Conservation (phyloP, 495 filamentous ascomycete species). For the Penicillium macrosclerotiorum region DNA sequence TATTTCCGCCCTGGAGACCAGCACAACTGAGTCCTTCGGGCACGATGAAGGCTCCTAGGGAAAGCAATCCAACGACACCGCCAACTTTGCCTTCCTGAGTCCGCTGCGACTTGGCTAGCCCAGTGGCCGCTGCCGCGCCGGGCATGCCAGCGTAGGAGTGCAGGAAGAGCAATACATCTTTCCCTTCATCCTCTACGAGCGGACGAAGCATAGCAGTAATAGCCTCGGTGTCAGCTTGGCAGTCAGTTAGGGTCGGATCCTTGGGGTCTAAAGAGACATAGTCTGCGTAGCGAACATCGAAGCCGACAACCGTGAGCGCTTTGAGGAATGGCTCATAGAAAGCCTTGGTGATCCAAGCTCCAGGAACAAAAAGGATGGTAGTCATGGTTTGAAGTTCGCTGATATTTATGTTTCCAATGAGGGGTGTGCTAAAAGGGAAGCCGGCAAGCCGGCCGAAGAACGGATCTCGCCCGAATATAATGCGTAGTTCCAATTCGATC, state of each 20-base stretch:
- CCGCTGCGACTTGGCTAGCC: constrained; percentile 17
- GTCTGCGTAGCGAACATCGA: constrained; percentile 11
- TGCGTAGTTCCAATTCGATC: too few relatives aligned
- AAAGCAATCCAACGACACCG: constrained; percentile 28
- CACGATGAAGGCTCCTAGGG: constrained; percentile 28
- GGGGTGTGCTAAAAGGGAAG: too few relatives aligned
- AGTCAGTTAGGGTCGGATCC: constrained; percentile 15
- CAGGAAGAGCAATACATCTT: constrained; percentile 27
- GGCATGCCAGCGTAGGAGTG: constrained; percentile 36
- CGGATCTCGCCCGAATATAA: too few relatives aligned
- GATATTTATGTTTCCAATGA: too few relatives aligned
- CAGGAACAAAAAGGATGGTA: constrained; percentile 30
- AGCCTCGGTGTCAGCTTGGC: constrained; percentile 14
- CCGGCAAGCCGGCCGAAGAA: too few relatives aligned
- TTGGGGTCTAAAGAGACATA: constrained; percentile 24
- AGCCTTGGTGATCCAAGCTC: constrained; percentile 25
- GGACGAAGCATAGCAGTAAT: constrained; percentile 11
- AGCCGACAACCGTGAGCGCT: constrained; percentile 16
- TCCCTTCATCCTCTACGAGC: constrained; percentile 24
- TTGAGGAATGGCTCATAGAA: constrained; percentile 23
- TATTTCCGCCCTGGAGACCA: constrained; percentile 22
- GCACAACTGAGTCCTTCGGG: constrained; percentile 27
- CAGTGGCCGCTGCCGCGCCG: constrained; percentile 22
- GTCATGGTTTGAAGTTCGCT: too few relatives aligned
- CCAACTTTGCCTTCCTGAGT: constrained; percentile 19